Evolutionary conservation across 129 eudicot species (phyloP).

Genomic region (Tagetes patula): DNA sequence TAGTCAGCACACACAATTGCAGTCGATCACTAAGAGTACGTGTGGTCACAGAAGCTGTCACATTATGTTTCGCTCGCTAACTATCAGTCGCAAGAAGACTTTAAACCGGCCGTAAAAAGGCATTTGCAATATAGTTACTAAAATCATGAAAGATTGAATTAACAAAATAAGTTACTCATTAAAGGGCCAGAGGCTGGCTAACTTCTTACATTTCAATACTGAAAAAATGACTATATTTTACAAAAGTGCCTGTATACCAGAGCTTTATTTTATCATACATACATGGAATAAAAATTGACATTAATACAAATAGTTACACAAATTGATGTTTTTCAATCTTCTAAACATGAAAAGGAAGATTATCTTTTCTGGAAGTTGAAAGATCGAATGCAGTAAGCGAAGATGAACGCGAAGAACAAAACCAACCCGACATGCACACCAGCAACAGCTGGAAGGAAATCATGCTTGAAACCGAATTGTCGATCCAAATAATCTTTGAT

Average conservation of each 20-base stretch:
- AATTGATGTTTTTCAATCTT: not conserved
- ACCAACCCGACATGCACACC: slow-evolving; percentile 34
- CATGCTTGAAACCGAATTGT: slow-evolving; percentile 31
- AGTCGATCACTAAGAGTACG: too few relatives aligned
- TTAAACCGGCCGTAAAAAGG: too few relatives aligned
- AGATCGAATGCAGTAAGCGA: slow-evolving; percentile 39
- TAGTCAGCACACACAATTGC: too few relatives aligned
- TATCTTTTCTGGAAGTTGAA: slow-evolving; percentile 48
- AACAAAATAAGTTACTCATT: too few relatives aligned
- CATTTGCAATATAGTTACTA: too few relatives aligned
- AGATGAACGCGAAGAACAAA: slow-evolving; percentile 32
- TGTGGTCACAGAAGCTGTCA: too few relatives aligned
- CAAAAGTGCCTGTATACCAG: not conserved
- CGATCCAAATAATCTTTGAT: slow-evolving; percentile 33
- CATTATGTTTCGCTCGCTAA: too few relatives aligned
- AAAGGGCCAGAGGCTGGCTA: too few relatives aligned
- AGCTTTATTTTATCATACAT: not conserved
- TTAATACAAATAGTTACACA: slow-evolving; percentile 15
- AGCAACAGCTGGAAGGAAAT: slow-evolving; percentile 37
- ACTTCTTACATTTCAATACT: too few relatives aligned
- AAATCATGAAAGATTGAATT: too few relatives aligned
- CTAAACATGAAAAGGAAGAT: not conserved
- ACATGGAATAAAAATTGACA: not conserved
- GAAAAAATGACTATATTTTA: too few relatives aligned
- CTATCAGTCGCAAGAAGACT: too few relatives aligned